Evolutionary conservation across 345 rosid genomes (phyloP).

Genomic region (Stellera chamaejasme): DNA sequence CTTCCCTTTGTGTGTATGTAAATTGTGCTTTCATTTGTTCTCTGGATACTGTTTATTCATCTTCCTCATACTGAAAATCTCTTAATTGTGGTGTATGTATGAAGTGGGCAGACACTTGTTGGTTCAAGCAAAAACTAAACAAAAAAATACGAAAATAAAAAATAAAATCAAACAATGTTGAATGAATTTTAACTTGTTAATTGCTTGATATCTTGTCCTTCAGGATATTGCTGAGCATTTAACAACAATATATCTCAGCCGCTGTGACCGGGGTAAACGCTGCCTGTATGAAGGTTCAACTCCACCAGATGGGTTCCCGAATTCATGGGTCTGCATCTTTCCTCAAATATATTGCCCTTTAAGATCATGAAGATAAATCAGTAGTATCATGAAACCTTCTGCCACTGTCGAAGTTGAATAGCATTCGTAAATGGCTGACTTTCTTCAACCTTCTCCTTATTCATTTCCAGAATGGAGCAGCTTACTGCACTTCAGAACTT

Average conservation of each 20-base stretch:
- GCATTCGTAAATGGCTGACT: not conserved
- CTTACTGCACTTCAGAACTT: constrained; percentile 79
- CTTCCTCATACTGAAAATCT: too few species aligned
- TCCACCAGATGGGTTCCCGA: constrained; percentile 77
- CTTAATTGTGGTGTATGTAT: too few species aligned
- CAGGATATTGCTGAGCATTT: constrained; percentile 84
- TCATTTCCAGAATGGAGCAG: constrained; percentile 53
- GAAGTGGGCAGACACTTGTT: too few species aligned
- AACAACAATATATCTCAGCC: constrained; percentile 64
- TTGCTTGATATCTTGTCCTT: too few species aligned
- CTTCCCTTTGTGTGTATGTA: too few species aligned
- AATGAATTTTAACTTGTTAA: not conserved
- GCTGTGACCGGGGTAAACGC: constrained; percentile 73
- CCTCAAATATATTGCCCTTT: constrained; percentile 1
- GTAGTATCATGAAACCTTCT: too few species aligned
- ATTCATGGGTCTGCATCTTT: constrained; percentile 58
- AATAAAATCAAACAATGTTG: not conserved
- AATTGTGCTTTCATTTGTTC: too few species aligned
- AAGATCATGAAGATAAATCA: too few species aligned
- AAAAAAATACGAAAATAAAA: too few species aligned
- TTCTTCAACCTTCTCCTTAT: not conserved
- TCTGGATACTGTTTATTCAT: too few species aligned
- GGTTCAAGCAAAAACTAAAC: too few species aligned
- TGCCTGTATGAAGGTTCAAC: constrained; percentile 82
- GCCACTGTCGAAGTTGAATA: too few species aligned